These are phyloP conservation scores for Pyrenula aspistea DNA, from an alignment of 495 filamentous ascomycete genomes.

Conservation along the genomic window DNA sequence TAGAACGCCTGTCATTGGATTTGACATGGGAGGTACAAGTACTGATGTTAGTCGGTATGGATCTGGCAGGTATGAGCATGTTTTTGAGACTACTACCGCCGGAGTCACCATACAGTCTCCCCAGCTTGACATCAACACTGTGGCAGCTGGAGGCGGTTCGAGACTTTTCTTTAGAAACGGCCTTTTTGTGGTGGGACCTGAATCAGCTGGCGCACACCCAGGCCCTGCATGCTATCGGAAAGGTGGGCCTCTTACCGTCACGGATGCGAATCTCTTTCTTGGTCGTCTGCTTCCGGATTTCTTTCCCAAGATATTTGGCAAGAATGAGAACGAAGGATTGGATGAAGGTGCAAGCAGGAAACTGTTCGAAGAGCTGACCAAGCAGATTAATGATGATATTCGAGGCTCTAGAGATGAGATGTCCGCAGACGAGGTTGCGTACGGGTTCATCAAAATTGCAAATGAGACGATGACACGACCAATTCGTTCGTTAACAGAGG, in stretches of 20 bases:
- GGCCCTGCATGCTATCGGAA: conserved; percentile 90
- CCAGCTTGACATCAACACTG: conserved; percentile 90
- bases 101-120: conserved; percentile 89
- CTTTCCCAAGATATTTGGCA: conserved; percentile 89
- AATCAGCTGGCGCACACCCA: conserved; percentile 78
- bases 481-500: conserved; percentile 85
- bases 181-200: conserved; percentile 84
- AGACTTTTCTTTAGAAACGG: conserved; percentile 76
- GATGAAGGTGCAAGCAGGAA: conserved; percentile 59
- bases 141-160: conserved; percentile 85
- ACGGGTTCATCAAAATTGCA: conserved; percentile 82
- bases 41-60: conserved; percentile 87
- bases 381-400: conserved; percentile 55
- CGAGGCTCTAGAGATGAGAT: conserved; percentile 46
- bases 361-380: conserved; percentile 57
- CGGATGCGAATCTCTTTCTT: conserved; percentile 80
- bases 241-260: conserved; percentile 78
- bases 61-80: conserved; percentile 73
- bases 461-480: conserved; percentile 95
- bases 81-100: conserved; percentile 88
- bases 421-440: conserved; percentile 78
- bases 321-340: conserved; percentile 67
- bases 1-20: conserved; percentile 77
- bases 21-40: conserved; percentile 89
- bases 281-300: conserved; percentile 81